Conservation (phyloP, 2,329 filamentous ascomycete genomes). For the Fusarium miscanthi region DNA sequence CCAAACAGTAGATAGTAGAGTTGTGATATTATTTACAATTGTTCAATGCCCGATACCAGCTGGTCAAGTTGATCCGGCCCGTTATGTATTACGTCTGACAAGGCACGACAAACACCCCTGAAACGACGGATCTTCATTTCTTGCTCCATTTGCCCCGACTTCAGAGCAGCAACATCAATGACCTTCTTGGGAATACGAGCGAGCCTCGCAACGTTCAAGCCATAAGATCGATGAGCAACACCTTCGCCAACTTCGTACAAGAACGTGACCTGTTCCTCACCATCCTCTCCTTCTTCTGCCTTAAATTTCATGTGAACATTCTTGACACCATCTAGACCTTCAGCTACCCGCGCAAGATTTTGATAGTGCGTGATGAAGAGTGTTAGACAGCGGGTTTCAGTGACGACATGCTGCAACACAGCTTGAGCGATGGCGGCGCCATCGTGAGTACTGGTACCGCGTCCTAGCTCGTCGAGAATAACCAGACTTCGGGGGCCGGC, state of each 20-base stretch:
- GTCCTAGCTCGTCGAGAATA: conserved; percentile 92
- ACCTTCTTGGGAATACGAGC: conserved; percentile 83
- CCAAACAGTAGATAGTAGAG: background rate
- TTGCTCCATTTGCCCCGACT: conserved; percentile 84
- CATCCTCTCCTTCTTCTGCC: conserved; percentile 53
- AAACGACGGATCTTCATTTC: conserved; percentile 74
- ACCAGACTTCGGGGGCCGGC: conserved; percentile 87
- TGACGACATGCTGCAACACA: conserved; percentile 86
- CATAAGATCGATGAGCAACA: conserved; percentile 93
- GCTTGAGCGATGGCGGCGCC: conserved; percentile 95
- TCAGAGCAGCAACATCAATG: conserved; percentile 80
- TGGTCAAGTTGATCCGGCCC: conserved; percentile 61
- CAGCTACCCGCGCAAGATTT: conserved; percentile 76
- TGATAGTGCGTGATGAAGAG: conserved; percentile 99
- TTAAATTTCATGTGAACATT: conserved; percentile 97
- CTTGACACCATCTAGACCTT: conserved; percentile 75
- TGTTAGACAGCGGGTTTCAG: conserved; percentile 79
- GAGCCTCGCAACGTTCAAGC: conserved; percentile 89
- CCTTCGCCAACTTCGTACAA: conserved; percentile 92
- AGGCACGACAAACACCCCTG: conserved; percentile 57
- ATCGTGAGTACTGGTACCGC: conserved; percentile 94
- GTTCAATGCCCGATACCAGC: conserved; percentile 67
- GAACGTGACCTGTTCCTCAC: conserved; percentile 87
- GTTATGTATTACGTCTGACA: conserved; percentile 56
- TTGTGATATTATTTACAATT: conserved; percentile 57